phyloP scores from a whole-genome alignment of 805 yeast genomes.

The Candida easanensis region DNA sequence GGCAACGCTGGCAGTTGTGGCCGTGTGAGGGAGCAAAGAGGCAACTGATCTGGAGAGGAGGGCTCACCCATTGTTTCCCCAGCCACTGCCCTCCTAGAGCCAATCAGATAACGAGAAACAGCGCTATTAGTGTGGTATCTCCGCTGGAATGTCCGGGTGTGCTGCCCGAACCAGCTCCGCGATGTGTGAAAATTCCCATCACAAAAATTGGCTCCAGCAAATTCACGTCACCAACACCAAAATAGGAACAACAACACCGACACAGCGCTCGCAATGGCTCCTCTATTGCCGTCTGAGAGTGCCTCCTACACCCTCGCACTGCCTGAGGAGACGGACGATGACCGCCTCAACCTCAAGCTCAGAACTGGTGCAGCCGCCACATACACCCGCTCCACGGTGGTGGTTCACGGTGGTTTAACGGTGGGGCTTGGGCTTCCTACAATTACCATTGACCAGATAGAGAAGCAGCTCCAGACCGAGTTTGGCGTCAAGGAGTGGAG shows the following conservation, averaged over 20 bases:
- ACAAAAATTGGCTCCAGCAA: neutral
- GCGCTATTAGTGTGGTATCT: too few relatives aligned
- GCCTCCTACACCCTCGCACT: constrained; percentile 53
- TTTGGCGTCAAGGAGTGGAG: constrained; percentile 7
- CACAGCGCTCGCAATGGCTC: constrained; percentile 46
- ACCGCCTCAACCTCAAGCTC: constrained; percentile 51
- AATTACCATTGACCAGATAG: constrained; percentile 16
- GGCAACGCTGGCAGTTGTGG: too few relatives aligned
- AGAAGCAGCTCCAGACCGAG: constrained; percentile 7
- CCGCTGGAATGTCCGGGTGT: too few relatives aligned
- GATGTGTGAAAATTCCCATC: too few relatives aligned
- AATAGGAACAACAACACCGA: neutral
- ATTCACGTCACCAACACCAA: neutral
- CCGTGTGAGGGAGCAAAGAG: too few relatives aligned
- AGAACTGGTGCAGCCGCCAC: constrained; percentile 68
- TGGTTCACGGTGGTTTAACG: constrained; percentile 68
- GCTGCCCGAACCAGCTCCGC: too few relatives aligned
- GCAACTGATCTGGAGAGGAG: too few relatives aligned
- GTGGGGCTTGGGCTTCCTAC: constrained; percentile 39
- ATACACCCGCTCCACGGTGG: constrained; percentile 55
- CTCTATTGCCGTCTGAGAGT: constrained; percentile 63
- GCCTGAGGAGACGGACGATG: constrained; percentile 51
- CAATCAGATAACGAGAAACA: too few relatives aligned
- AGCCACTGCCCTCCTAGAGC: too few relatives aligned
- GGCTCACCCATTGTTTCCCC: too few relatives aligned